These are phyloP conservation scores for Coprinopsis cinerea DNA, from an alignment of 768 basidiomycete species.

Conservation along the genomic window DNA sequence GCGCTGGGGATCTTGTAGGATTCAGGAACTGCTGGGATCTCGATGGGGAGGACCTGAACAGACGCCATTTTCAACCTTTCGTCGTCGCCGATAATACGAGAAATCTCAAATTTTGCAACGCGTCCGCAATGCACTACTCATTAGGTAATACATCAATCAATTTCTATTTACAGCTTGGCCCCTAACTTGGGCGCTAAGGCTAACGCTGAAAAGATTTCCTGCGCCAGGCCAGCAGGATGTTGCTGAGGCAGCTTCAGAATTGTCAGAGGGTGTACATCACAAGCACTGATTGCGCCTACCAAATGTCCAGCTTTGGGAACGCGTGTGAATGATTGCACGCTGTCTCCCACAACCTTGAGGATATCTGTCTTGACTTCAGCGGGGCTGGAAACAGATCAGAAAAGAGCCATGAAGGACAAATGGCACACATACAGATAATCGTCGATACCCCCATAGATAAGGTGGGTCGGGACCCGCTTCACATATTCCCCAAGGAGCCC, in stretches of 20 bases:
- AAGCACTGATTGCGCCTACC: constrained; percentile 19
- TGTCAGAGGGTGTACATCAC: background rate
- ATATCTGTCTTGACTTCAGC: constrained; percentile 31
- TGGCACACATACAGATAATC: constrained; percentile 34
- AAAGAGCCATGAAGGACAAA: background rate
- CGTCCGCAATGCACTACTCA: background rate
- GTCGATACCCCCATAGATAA: constrained; percentile 41
- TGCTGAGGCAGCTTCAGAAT: constrained; percentile 22
- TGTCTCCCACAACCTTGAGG: constrained; percentile 29
- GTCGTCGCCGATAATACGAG: background rate
- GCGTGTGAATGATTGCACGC: constrained; percentile 31
- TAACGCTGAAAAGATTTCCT: constrained; percentile 26
- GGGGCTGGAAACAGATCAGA: constrained; percentile 20
- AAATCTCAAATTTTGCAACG: background rate
- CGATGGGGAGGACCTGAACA: constrained; percentile 21
- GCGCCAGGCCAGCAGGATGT: constrained; percentile 26
- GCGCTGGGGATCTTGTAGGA: constrained; percentile 21
- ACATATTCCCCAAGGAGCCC: constrained; percentile 25
- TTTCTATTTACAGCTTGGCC: background rate
- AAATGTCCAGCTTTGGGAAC: constrained; percentile 38
- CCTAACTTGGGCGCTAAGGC: background rate
- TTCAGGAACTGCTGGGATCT: constrained; percentile 19
- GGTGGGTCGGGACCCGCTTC: constrained; percentile 32
- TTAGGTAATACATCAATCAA: background rate
- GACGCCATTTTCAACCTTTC: constrained; percentile 18